Percentiles rank a stretch among this genome's conserved stretches.
These are phyloP conservation scores for Cocos nucifera DNA, from an alignment of 176 grass and related monocot species.

Conservation along the genomic window DNA sequence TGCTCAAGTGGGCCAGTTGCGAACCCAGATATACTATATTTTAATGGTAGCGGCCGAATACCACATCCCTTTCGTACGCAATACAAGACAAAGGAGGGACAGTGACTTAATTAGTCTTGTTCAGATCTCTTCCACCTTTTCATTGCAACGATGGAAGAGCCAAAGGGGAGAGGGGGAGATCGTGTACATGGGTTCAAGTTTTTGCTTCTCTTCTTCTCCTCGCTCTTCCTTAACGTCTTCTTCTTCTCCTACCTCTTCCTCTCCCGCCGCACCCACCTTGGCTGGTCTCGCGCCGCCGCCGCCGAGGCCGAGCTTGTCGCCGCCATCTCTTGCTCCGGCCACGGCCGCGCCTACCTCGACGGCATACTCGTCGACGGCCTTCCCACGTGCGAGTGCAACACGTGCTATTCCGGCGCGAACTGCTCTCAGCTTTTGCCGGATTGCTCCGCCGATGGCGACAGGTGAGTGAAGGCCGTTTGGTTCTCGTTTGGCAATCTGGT, in stretches of 20 bases:
- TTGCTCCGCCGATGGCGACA: constrained; percentile 47
- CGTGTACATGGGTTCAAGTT: too few species aligned
- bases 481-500: too few species aligned
- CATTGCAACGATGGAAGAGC: too few species aligned
- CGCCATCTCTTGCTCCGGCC: constrained; percentile 44
- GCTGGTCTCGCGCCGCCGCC: constrained; percentile 51
- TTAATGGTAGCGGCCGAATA: too few species aligned
- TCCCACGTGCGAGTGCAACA: constrained; percentile 66
- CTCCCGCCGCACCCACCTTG: neutral
- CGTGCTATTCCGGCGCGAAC: constrained; percentile 45
- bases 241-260: constrained; percentile 34
- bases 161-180: too few species aligned
- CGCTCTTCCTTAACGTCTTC: constrained; percentile 50
- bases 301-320: constrained; percentile 56
- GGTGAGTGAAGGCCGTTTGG: constrained; percentile 18
- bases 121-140: too few species aligned
- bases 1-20: too few species aligned
- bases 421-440: constrained; percentile 40
- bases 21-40: too few species aligned
- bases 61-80: too few species aligned
- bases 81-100: too few species aligned
- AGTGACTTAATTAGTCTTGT: too few species aligned
- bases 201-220: constrained; percentile 11
- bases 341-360: constrained; percentile 47
- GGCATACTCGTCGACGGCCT: constrained; percentile 26